Evolutionary conservation across 257 asterid species (phyloP), one percentile per base, ranked within the genome.

Genomic region (Rehmannia glutinosa): DNA sequence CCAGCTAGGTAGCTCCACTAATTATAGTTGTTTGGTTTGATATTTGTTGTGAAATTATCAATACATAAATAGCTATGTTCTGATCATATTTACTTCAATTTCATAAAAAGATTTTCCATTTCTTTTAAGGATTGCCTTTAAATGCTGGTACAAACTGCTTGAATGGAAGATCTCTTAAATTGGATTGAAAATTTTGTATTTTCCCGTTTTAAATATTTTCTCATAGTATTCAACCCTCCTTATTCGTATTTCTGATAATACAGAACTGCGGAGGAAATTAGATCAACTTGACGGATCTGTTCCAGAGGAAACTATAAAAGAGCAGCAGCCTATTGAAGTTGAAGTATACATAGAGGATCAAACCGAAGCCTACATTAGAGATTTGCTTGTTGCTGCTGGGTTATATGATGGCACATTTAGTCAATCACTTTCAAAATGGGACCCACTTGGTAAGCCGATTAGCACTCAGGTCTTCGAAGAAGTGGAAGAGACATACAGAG

Each of bases 361-460:
- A 47, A 82, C 69, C 12, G 87, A 91, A 84, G 87, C 93, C 77
- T 94, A 87, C 45, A 59, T 94, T 35, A 84, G 95, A 80, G 96
- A 91, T 62, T 84, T 94, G 85, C 95, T 94, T 8, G 57, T 87
- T 19, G 92, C 87, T 76, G 83, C 96, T 60, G 98, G 98, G 64
- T 74, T 88, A 12, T 94, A 87, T 56, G 85, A 85, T 66, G 91
- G 89, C 63, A 75, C 96, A 17, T 77, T 66, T 51, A 76, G 82
- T 49, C 80, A 61, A 69, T 81, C 91, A 51, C 54, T 80, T 59
- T 80, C 96, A 43, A 91, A 87, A 75, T 85, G 91, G 97, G 96
- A 91, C 56, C 88, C 91, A 9, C 84, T 82, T 8, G 95, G 95
- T 17, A 91, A 83, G 86, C 88, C 89, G 62, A 85, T 91, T 45